Percentiles rank a stretch among this genome's conserved stretches.
These are phyloP conservation scores for Aspergillus heteromorphus DNA, from an alignment of 495 filamentous ascomycete species.

Conservation along the genomic window DNA sequence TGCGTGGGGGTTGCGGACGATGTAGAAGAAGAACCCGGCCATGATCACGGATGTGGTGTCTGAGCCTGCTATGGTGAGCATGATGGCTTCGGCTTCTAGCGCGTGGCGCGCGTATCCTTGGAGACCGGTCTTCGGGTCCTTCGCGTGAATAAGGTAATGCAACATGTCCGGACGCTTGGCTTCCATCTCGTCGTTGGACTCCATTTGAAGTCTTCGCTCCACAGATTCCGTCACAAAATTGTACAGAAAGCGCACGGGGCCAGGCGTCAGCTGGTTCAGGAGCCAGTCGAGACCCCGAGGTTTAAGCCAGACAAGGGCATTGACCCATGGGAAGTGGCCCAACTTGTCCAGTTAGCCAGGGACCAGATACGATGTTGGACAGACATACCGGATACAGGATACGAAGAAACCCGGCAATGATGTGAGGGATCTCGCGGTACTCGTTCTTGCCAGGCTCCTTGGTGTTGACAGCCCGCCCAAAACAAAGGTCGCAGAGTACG, in stretches of 20 bases:
- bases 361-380: too few species aligned
- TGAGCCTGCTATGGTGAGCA: slow-evolving; percentile 10
- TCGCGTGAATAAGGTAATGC: slow-evolving; percentile 3
- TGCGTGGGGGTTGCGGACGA: slow-evolving; percentile 18
- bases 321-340: slow-evolving; percentile 7
- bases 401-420: slow-evolving; percentile 3
- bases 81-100: slow-evolving; percentile 3
- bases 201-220: neutral
- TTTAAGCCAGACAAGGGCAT: slow-evolving; percentile 5
- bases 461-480: neutral
- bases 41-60: slow-evolving; percentile 7
- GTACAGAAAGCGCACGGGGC: neutral
- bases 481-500: slow-evolving; percentile 8
- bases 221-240: slow-evolving; percentile 6
- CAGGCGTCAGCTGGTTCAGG: neutral
- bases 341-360: slow-evolving; percentile 3
- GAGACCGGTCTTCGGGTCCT: slow-evolving; percentile 3
- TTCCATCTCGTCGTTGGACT: neutral
- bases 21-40: slow-evolving; percentile 27
- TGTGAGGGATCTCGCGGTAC: slow-evolving; percentile 9
- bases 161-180: slow-evolving; percentile 1
- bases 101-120: slow-evolving; percentile 1
- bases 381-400: slow-evolving; percentile 7
- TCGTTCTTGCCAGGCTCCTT: slow-evolving; percentile 4
- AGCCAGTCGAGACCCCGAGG: slow-evolving; percentile 6